Conservation (phyloP, 2,329 filamentous ascomycete genomes). For the Colletotrichum acutatum region DNA sequence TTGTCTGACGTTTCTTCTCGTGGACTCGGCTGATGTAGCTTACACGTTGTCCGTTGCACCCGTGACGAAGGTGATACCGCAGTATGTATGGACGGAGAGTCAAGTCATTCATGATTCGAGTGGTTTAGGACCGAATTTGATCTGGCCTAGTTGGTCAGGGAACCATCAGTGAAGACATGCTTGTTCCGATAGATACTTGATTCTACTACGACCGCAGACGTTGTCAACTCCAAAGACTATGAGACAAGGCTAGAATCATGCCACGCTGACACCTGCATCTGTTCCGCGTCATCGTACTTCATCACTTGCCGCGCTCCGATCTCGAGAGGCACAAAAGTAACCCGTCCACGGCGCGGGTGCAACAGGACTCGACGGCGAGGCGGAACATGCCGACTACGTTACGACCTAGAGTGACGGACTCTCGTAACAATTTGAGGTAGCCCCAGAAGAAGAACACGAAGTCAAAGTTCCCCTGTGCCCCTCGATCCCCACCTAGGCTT, state of each 20-base stretch:
- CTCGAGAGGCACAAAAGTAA: slow-evolving; percentile 1
- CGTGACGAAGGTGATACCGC: slow-evolving; percentile 16
- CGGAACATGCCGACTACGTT: slow-evolving; percentile 15
- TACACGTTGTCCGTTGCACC: slow-evolving; percentile 30
- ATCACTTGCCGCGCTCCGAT: background rate
- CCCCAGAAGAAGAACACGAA: background rate
- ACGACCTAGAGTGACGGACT: slow-evolving; percentile 7
- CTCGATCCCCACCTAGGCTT: background rate
- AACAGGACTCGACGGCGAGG: slow-evolving; percentile 24
- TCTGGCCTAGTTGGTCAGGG: background rate
- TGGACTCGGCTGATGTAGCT: background rate
- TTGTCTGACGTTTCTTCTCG: background rate
- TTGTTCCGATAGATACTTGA: background rate
- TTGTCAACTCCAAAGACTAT: background rate
- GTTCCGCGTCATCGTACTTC: background rate
- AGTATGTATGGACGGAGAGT: background rate
- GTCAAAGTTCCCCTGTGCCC: background rate
- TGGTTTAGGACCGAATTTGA: too few relatives aligned
- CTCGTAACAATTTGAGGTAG: background rate
- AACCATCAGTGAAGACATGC: background rate
- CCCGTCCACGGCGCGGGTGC: slow-evolving; percentile 17
- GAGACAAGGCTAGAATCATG: background rate
- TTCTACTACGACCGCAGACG: background rate
- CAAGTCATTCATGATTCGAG: background rate
- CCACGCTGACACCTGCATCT: background rate